Conservation (phyloP, 2,329 filamentous ascomycete genomes). For the Nigrospora osmanthi region DNA sequence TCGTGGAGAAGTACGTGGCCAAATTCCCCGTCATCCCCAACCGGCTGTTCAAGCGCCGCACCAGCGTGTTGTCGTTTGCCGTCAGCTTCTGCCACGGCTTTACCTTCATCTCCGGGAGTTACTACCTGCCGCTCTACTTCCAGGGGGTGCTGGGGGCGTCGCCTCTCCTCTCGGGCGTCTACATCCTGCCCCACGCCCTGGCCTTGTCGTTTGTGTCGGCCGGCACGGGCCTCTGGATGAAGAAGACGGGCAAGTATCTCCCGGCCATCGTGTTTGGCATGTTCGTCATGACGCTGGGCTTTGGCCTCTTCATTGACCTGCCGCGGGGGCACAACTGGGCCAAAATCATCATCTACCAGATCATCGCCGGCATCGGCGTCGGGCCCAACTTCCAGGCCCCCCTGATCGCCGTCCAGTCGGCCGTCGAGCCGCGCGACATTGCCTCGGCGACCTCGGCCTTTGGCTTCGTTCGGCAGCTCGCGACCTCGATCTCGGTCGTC, state of each 20-base stretch:
- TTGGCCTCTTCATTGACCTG: constrained; percentile 56
- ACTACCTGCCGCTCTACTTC: constrained; percentile 79
- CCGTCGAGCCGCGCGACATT: constrained; percentile 53
- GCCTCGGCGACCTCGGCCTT: constrained; percentile 63
- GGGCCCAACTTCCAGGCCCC: constrained; percentile 65
- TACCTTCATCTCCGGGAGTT: constrained; percentile 69
- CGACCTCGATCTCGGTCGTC: constrained; percentile 60
- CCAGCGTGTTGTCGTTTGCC: constrained; percentile 57
- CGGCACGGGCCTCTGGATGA: constrained; percentile 46
- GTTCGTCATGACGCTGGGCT: constrained; percentile 53
- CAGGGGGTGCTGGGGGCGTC: constrained; percentile 57
- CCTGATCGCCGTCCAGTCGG: constrained; percentile 59
- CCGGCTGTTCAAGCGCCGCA: constrained; percentile 57
- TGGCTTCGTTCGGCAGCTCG: constrained; percentile 60
- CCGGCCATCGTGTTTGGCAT: constrained; percentile 52
- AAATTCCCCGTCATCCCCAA: constrained; percentile 73
- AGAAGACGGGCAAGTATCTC: constrained; percentile 59
- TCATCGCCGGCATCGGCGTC: constrained; percentile 55
- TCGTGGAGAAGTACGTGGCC: constrained; percentile 67
- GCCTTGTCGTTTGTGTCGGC: constrained; percentile 58
- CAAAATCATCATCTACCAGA: constrained; percentile 53
- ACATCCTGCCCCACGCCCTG: constrained; percentile 63
- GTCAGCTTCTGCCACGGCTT: constrained; percentile 68
- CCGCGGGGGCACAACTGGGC: constrained; percentile 44
- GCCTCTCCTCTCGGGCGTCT: constrained; percentile 60